Evolutionary conservation across 768 basidiomycete species (phyloP).

Genomic region (Chalciporus piperatus): DNA sequence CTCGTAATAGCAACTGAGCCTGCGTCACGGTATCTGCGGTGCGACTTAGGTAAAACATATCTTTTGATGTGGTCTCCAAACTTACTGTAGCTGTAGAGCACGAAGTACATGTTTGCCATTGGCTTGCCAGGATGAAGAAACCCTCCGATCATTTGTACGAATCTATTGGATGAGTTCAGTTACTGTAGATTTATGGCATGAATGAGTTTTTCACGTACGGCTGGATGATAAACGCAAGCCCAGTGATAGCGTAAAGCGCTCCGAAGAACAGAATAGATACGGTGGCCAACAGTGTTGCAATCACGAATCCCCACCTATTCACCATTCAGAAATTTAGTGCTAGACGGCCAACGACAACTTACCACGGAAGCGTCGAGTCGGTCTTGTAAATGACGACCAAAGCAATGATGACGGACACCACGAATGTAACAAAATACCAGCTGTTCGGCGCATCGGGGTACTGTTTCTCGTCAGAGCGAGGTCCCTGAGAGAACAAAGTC

Average conservation of each 20-base stretch:
- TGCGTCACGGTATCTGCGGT: constrained; percentile 46
- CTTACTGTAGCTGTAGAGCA: constrained; percentile 47
- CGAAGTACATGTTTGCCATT: constrained; percentile 44
- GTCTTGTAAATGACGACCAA: constrained; percentile 54
- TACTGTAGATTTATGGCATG: background rate
- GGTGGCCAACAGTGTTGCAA: constrained; percentile 48
- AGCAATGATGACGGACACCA: constrained; percentile 43
- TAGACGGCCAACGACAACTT: background rate
- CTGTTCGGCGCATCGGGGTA: constrained; percentile 36
- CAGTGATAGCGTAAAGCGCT: constrained; percentile 53
- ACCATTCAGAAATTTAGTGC: no score
- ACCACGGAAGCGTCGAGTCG: constrained; percentile 55
- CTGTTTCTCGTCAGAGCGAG: constrained; percentile 13
- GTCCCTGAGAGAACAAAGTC: constrained; percentile 6
- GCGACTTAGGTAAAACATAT: background rate
- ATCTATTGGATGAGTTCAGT: constrained; percentile 9
- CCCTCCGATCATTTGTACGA: constrained; percentile 39
- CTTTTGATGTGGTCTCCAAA: background rate
- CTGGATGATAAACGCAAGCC: constrained; percentile 23
- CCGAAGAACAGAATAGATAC: constrained; percentile 55
- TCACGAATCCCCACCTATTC: constrained; percentile 45
- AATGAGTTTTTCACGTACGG: constrained; percentile 17
- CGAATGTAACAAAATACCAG: constrained; percentile 33
- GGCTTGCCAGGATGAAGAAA: constrained; percentile 37
- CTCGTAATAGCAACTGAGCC: constrained; percentile 51